A percentile compares a stretch with the other conserved stretches of the same genome.
Conservation (phyloP, 176 grass and related monocot genomes). For the Panicum miliaceum region DNA sequence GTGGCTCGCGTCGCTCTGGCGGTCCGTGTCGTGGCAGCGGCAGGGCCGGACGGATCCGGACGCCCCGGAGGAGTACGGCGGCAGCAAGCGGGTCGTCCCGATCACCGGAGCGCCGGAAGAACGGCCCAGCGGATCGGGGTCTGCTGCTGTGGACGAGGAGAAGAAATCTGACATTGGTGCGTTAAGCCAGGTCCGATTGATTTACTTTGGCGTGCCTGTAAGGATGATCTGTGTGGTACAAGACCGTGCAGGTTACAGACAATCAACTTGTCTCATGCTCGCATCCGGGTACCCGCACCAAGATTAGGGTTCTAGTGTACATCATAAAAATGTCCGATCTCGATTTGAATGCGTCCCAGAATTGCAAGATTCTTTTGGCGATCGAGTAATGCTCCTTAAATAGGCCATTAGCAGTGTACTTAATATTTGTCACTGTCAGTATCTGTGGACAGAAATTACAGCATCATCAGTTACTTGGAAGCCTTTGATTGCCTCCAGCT, state of each 20-base stretch:
- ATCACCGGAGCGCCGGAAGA: slow-evolving; percentile 1
- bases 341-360: background rate
- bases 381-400: background rate
- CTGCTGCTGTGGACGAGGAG: background rate
- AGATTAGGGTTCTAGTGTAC: background rate
- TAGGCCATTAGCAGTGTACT: background rate
- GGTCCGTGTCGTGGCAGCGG: slow-evolving; percentile 58
- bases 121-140: slow-evolving; percentile 25
- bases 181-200: slow-evolving; percentile 64
- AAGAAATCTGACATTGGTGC: slow-evolving; percentile 24
- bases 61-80: slow-evolving; percentile 31
- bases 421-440: background rate
- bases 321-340: background rate
- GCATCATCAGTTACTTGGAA: background rate
- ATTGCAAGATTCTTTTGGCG: background rate
- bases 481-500: background rate
- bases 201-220: background rate
- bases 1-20: slow-evolving; percentile 51
- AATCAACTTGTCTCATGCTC: background rate
- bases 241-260: background rate
- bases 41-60: slow-evolving; percentile 36
- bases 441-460: background rate
- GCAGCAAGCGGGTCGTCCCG: slow-evolving; percentile 50
- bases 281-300: background rate
- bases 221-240: background rate